Conservation (phyloP, 352 stramenopile species). For the Peronospora destructor region DNA sequence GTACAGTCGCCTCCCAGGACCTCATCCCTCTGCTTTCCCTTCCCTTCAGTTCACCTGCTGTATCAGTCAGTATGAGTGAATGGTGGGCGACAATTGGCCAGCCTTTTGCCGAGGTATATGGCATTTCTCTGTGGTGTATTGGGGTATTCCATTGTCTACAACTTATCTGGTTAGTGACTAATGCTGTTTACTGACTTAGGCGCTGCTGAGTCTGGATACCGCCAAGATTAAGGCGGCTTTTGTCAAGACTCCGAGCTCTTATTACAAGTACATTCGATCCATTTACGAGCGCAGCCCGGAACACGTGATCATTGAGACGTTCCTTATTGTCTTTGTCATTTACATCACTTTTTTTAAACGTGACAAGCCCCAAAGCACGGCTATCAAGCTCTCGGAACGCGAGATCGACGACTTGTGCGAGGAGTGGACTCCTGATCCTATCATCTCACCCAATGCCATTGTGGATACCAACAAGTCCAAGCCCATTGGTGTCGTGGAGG, state of each 20-base stretch:
- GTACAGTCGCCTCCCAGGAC: slow-evolving; percentile 2
- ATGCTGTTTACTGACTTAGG: slow-evolving; percentile 23
- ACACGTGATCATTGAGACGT: slow-evolving; percentile 96
- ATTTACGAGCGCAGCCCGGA: slow-evolving; percentile 85
- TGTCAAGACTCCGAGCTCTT: slow-evolving; percentile 53
- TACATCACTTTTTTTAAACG: slow-evolving; percentile 90
- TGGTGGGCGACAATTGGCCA: slow-evolving; percentile 74
- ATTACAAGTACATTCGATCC: slow-evolving; percentile 77
- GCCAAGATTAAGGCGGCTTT: slow-evolving; percentile 57
- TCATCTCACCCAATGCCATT: slow-evolving; percentile 54
- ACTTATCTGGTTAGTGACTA: slow-evolving; percentile 1
- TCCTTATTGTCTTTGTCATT: slow-evolving; percentile 93
- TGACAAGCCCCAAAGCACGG: slow-evolving; percentile 51
- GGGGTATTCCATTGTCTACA: not conserved
- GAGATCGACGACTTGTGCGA: slow-evolving; percentile 90
- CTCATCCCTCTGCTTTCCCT: not conserved
- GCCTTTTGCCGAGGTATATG: slow-evolving; percentile 56
- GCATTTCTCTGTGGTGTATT: not conserved
- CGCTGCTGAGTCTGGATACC: slow-evolving; percentile 52
- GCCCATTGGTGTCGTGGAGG: slow-evolving; percentile 73
- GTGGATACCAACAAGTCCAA: slow-evolving; percentile 33
- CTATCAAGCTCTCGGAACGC: slow-evolving; percentile 63
- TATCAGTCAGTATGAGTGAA: slow-evolving; percentile 48
- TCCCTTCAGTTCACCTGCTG: not conserved
- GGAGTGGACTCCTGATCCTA: slow-evolving; percentile 85